Base-by-base conservation (phyloP, 495 filamentous ascomycete species). In the Tuber magnatum region DNA sequence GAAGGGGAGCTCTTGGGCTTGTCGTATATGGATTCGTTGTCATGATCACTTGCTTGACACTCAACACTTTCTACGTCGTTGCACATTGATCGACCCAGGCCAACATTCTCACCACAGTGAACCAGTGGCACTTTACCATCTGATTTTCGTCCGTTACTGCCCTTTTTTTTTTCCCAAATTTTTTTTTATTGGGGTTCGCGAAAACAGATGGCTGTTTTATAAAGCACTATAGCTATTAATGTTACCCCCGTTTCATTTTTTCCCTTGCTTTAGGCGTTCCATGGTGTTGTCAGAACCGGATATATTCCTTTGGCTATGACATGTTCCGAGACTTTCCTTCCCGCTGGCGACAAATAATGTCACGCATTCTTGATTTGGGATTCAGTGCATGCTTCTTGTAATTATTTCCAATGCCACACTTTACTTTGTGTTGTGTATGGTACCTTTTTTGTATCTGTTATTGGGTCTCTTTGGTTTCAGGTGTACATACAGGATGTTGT, bases 11-110 rank as follows among this genome's bases (percentile, higher is more conserved):
- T 73, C 84, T 98, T 39, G 91, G 85, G 7, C 85, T 99, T 75
- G 91, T 91, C 6, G 85, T 93, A 28, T 99, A 98, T 84, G 95
- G 95, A 14, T 73, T 91, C 9, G 82, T 92, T 71, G 93, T 99
- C 51, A 99, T 99, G 95, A 84, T 92, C 14, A 89, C 93, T 65
- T 98, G 94, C 82, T 84, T 99, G 80, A 84, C 87, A 48, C 93
- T 93, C 81, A 97, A 97, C 82, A 90, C 90, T 16, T 88, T 94
- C 78, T 92, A 79, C 35, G 74, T 75, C 28, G 74, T 75, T 28
- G 69, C 69, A 56, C 80, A 78, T 40, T 81, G 75, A 56, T 65
- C 32, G n/a, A 6, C 56, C 56, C 51, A 16, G 28, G n/a, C 28
- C 1, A 7, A 7, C 56, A 32, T 35, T 18, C 56, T 1, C 28